phyloP scores from a whole-genome alignment of 768 basidiomycete genomes.

The Xerocomellus chrysenteron region DNA sequence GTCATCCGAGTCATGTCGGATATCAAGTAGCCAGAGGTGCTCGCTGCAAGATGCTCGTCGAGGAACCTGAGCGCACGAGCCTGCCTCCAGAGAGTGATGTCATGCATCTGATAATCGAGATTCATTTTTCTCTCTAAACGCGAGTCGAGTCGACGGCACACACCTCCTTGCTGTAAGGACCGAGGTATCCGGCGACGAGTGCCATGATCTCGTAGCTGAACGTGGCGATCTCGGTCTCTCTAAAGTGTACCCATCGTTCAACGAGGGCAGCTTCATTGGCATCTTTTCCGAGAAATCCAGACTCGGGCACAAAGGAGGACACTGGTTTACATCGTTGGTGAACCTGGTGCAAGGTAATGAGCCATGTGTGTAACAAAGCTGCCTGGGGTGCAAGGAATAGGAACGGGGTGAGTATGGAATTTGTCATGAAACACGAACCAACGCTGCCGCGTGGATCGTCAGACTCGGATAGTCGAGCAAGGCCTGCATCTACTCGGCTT shows the following conservation, averaged over 20 bases:
- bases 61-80: slow-evolving; percentile 25
- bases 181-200: slow-evolving; percentile 16
- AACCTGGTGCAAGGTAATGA: neutral
- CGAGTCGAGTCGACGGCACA: neutral
- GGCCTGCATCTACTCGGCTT: slow-evolving; percentile 75
- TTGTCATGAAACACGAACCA: neutral
- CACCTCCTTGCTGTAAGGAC: slow-evolving; percentile 25
- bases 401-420: slow-evolving; percentile 58
- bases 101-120: slow-evolving; percentile 15
- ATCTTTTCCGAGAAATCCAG: slow-evolving; percentile 26
- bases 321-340: slow-evolving; percentile 12
- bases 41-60: slow-evolving; percentile 22
- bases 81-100: slow-evolving; percentile 16
- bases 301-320: slow-evolving; percentile 25
- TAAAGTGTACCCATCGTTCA: slow-evolving; percentile 34
- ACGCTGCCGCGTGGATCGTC: neutral
- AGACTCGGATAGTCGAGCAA: slow-evolving; percentile 77
- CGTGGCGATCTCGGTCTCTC: slow-evolving; percentile 24
- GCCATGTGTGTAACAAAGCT: neutral
- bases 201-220: slow-evolving; percentile 22
- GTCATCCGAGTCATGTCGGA: slow-evolving; percentile 17
- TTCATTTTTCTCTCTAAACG: neutral
- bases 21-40: slow-evolving; percentile 22
- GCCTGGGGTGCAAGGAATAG: slow-evolving; percentile 70
- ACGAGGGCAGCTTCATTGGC: slow-evolving; percentile 25